phyloP scores from a whole-genome alignment of 805 yeast species.

The Metschnikowia noctiluminum region DNA sequence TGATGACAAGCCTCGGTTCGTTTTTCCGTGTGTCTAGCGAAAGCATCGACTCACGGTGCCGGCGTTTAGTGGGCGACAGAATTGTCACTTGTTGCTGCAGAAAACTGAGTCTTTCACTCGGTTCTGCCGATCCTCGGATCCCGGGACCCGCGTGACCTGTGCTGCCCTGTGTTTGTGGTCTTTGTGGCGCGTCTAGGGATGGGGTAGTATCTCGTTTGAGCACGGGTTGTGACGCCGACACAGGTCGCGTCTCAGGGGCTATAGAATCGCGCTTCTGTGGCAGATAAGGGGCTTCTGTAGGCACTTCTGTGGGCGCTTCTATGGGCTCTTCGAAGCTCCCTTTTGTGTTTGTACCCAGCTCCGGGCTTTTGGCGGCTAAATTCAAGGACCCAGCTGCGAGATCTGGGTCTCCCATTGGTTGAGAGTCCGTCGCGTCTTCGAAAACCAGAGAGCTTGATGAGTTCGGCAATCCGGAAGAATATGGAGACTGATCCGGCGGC shows the following conservation, averaged over 20 bases:
- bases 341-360: too few species aligned
- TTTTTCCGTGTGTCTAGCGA: slow-evolving; percentile 14
- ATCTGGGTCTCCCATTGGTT: background rate
- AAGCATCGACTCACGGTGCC: slow-evolving; percentile 17
- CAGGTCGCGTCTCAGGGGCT: background rate
- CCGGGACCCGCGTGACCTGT: background rate
- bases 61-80: slow-evolving; percentile 29
- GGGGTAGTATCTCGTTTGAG: background rate
- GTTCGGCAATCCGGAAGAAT: background rate
- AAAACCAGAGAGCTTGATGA: slow-evolving; percentile 6
- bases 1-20: slow-evolving; percentile 68
- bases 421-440: slow-evolving; percentile 8
- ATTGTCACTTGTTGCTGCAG: slow-evolving; percentile 22
- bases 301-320: too few species aligned
- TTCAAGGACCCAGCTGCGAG: background rate
- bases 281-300: too few species aligned
- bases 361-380: background rate
- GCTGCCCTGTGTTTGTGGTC: background rate
- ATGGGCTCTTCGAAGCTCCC: too few species aligned
- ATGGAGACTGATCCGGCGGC: background rate
- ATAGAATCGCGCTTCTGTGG: background rate
- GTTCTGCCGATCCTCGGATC: slow-evolving; percentile 2
- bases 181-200: background rate
- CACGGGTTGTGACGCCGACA: background rate
- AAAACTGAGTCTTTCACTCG: slow-evolving; percentile 21